A percentile compares a stretch with the other conserved stretches of the same genome.
Evolutionary conservation across 2,329 filamentous ascomycete species (phyloP).

Genomic region (Diplodia intermedia): DNA sequence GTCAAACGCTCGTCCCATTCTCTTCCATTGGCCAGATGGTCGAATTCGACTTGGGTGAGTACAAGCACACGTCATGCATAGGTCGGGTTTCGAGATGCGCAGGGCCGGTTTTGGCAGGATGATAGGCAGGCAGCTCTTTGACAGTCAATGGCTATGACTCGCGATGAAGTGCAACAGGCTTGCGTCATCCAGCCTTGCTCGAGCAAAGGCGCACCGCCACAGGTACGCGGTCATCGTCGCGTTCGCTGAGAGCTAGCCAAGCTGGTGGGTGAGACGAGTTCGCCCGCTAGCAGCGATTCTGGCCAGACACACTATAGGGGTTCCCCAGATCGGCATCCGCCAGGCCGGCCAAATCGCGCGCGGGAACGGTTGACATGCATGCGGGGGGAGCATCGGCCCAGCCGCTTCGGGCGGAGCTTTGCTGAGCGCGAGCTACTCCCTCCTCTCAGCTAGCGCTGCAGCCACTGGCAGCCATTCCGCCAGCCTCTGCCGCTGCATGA

Average conservation of each 20-base stretch:
- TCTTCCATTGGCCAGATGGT: neutral
- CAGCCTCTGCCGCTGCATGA: constrained; percentile 10
- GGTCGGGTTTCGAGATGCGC: neutral
- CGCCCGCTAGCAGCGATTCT: neutral
- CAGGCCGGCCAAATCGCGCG: neutral
- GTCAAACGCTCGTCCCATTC: no score
- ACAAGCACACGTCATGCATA: neutral
- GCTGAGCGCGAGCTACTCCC: constrained; percentile 2
- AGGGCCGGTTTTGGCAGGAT: constrained; percentile 8
- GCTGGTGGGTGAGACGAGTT: neutral
- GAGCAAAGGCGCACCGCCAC: constrained; percentile 2
- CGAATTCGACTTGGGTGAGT: neutral
- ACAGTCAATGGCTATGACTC: neutral
- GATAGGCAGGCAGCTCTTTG: neutral
- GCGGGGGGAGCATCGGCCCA: constrained; percentile 17
- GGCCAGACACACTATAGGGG: neutral
- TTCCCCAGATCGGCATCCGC: constrained; percentile 19
- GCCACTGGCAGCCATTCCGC: neutral
- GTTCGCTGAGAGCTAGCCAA: neutral
- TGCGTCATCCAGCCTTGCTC: neutral
- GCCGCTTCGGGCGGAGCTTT: neutral
- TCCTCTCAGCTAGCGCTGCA: neutral
- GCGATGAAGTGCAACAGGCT: neutral
- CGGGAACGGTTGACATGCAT: constrained; percentile 14
- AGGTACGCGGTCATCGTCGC: neutral